Conservation (phyloP, 1,284 basidiomycete genomes). For the Trichosporon sp. region DNA sequence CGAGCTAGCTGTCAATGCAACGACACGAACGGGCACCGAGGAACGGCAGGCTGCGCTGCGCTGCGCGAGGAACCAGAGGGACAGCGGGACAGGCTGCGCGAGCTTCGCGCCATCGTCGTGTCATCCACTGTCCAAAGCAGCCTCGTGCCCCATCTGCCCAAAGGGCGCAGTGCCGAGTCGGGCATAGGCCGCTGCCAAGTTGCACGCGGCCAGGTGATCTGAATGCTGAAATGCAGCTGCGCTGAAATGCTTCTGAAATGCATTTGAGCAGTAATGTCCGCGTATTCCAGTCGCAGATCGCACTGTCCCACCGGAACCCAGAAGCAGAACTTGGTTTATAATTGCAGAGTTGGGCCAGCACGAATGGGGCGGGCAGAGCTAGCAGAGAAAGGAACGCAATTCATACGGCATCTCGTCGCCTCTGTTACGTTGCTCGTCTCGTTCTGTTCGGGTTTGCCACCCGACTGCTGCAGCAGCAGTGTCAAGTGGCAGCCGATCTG, state of each 20-base stretch:
- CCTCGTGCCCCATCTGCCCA: too few species aligned
- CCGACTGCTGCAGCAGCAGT: too few species aligned
- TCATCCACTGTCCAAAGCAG: too few species aligned
- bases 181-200: background rate
- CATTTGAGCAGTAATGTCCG: background rate
- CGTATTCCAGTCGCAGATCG: background rate
- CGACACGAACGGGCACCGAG: too few species aligned
- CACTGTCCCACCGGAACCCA: background rate
- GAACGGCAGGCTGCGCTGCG: background rate
- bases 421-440: background rate
- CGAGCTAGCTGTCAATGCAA: too few species aligned
- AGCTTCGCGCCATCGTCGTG: background rate
- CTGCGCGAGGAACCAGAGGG: background rate
- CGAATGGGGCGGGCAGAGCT: too few species aligned
- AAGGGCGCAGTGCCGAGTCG: background rate
- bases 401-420: background rate
- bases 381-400: background rate
- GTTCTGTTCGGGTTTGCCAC: too few species aligned
- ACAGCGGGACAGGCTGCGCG: background rate
- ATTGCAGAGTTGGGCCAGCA: too few species aligned
- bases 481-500: background rate
- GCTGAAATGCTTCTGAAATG: too few species aligned
- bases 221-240: background rate
- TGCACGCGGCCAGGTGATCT: background rate
- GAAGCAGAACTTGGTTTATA: background rate